These are phyloP conservation scores for Pochonia chlamydosporia DNA, from an alignment of 2,329 filamentous ascomycete species.

Conservation along the genomic window DNA sequence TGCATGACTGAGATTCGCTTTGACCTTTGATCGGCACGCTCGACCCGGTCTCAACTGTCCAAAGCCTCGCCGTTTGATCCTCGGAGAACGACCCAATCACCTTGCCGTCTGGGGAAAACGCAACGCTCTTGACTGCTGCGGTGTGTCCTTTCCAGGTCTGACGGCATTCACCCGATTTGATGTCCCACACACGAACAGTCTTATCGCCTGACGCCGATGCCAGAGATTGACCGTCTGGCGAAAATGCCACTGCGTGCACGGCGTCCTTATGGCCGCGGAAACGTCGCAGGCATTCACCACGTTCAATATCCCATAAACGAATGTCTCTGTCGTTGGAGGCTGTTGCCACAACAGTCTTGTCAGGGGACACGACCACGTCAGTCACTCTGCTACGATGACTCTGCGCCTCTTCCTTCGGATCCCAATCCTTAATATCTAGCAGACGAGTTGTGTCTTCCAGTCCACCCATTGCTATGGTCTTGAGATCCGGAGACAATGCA, in stretches of 20 bases:
- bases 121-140: constrained; percentile 6
- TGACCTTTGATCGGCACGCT: constrained; percentile 15
- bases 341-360: constrained; percentile 8
- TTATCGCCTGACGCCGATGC: constrained; percentile 9
- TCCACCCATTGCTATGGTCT: constrained; percentile 10
- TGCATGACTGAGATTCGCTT: constrained; percentile 6
- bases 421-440: constrained; percentile 10
- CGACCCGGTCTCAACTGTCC: constrained; percentile 8
- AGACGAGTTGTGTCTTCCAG: constrained; percentile 9
- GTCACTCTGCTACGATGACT: constrained; percentile 10
- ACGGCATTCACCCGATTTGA: constrained; percentile 4
- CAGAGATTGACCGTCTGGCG: constrained; percentile 6
- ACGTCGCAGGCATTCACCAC: constrained; percentile 6
- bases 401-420: constrained; percentile 4
- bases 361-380: constrained; percentile 9
- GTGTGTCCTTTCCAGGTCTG: constrained; percentile 16
- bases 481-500: constrained; percentile 10
- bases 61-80: constrained; percentile 13
- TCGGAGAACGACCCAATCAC: constrained; percentile 14
- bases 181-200: constrained; percentile 8
- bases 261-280: constrained; percentile 7
- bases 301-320: constrained; percentile 9
- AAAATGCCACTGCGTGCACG: constrained; percentile 7
- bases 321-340: constrained; percentile 10
- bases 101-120: constrained; percentile 14